A percentile compares a stretch with the other conserved stretches of the same genome.
phyloP scores from a whole-genome alignment of 495 filamentous ascomycete genomes.

The Aspergillus ostianus region DNA sequence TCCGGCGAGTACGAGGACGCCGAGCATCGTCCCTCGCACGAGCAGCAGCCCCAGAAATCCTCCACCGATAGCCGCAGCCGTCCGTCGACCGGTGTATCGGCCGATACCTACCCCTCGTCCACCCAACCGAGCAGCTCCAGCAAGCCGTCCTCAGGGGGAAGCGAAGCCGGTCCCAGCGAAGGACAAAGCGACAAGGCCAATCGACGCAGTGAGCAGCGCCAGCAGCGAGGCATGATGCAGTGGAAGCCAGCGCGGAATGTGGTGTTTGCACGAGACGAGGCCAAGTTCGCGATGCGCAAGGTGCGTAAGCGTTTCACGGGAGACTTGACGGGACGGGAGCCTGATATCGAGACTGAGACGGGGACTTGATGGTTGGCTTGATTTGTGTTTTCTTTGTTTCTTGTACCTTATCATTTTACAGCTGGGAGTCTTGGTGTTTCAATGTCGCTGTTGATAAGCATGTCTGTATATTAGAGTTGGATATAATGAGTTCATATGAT shows the following conservation, averaged over 20 bases:
- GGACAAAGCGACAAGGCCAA: conserved; percentile 34
- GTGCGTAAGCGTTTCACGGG: conserved; percentile 47
- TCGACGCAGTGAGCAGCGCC: conserved; percentile 48
- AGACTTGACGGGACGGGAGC: conserved; percentile 48
- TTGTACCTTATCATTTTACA: not conserved
- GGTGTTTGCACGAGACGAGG: conserved; percentile 51
- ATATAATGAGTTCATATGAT: too few species aligned
- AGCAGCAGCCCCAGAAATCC: not conserved
- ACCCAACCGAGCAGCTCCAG: not conserved
- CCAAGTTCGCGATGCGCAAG: conserved; percentile 46
- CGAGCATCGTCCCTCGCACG: conserved; percentile 7
- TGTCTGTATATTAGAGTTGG: not conserved
- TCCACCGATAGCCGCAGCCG: not conserved
- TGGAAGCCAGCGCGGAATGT: conserved; percentile 56
- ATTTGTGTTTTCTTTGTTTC: not conserved
- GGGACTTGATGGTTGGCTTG: conserved; percentile 16
- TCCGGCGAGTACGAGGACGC: conserved; percentile 18
- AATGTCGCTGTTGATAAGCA: too few species aligned
- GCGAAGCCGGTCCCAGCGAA: conserved; percentile 17
- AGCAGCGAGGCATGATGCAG: conserved; percentile 54
- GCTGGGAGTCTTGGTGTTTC: not conserved
- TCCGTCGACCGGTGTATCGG: not conserved
- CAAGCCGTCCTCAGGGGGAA: conserved; percentile 6
- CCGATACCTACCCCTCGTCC: not conserved
- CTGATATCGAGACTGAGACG: conserved; percentile 54